phyloP scores from a whole-genome alignment of 352 stramenopile genomes.

The Phytopythium boreale region DNA sequence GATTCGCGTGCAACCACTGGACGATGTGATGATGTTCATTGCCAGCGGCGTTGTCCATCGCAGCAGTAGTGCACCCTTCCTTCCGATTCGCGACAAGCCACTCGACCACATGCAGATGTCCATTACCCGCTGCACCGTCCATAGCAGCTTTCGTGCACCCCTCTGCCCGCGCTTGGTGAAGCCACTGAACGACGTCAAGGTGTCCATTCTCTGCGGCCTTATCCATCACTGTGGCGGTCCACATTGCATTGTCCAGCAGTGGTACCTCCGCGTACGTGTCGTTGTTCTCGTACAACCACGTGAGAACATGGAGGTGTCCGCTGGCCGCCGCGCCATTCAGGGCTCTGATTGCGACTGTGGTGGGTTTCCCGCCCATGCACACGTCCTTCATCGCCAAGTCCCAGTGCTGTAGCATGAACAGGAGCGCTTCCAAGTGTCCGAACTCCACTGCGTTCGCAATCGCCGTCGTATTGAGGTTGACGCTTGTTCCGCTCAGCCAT shows the following conservation, averaged over 20 bases:
- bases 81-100: constrained; percentile 4
- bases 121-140: neutral
- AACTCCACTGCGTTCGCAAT: no score
- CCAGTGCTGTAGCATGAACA: neutral
- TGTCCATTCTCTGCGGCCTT: neutral
- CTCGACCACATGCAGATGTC: constrained; percentile 12
- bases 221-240: constrained; percentile 9
- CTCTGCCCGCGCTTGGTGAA: constrained; percentile 8
- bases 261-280: no score
- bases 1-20: neutral
- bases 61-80: neutral
- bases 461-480: no score
- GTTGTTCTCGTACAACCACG: constrained; percentile 12
- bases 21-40: neutral
- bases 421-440: no score
- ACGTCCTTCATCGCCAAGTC: no score
- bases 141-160: neutral
- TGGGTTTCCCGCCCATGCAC: no score
- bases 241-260: no score
- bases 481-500: no score
- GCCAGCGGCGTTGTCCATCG: neutral
- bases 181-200: constrained; percentile 6
- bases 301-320: constrained; percentile 23
- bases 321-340: constrained; percentile 4
- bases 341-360: no score